Evolutionary conservation across 495 filamentous ascomycete species (phyloP).

Genomic region (Penicillium verhagenii): DNA sequence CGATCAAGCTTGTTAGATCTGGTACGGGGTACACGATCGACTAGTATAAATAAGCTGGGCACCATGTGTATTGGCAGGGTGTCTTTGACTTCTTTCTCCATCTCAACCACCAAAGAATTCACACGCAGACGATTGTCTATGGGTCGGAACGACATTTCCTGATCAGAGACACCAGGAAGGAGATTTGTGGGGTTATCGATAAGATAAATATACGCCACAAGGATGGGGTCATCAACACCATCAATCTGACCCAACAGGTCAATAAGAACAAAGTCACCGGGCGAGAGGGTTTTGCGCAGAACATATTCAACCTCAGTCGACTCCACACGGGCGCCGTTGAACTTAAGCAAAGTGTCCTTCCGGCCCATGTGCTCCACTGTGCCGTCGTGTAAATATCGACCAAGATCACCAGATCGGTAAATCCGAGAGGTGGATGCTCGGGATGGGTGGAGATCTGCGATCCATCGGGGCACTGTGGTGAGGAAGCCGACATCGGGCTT

Average conservation of each 20-base stretch:
- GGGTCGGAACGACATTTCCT: slow-evolving; percentile 19
- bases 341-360: slow-evolving; percentile 77
- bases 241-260: slow-evolving; percentile 26
- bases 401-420: slow-evolving; percentile 80
- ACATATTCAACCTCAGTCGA: slow-evolving; percentile 63
- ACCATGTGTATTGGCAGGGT: slow-evolving; percentile 24
- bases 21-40: slow-evolving; percentile 38
- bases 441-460: slow-evolving; percentile 8
- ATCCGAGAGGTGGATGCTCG: slow-evolving; percentile 11
- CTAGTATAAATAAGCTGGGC: slow-evolving; percentile 22
- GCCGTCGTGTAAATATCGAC: slow-evolving; percentile 66
- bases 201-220: slow-evolving; percentile 24
- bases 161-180: background rate
- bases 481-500: slow-evolving; percentile 21
- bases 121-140: slow-evolving; percentile 9
- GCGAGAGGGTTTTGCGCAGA: slow-evolving; percentile 10
- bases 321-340: slow-evolving; percentile 75
- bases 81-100: slow-evolving; percentile 10
- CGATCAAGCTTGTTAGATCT: slow-evolving; percentile 47
- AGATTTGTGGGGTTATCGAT: slow-evolving; percentile 15
- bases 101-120: background rate
- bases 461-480: slow-evolving; percentile 9
- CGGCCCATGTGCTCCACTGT: slow-evolving; percentile 73
- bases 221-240: slow-evolving; percentile 20
- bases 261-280: slow-evolving; percentile 20